Conservation (phyloP, 2,329 filamentous ascomycete genomes). For the Pseudopyricularia javanii region DNA sequence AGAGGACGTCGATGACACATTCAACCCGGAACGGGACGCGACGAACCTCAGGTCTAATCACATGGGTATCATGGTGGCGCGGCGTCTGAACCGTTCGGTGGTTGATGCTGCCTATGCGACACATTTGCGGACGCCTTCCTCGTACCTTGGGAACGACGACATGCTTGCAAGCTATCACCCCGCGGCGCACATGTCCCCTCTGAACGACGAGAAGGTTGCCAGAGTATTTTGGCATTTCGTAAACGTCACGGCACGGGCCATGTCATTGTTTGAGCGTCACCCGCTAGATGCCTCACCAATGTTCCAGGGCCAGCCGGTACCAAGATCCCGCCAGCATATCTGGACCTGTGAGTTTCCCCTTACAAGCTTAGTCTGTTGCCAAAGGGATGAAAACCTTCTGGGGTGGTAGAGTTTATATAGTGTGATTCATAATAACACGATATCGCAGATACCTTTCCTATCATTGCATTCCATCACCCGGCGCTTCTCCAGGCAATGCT, state of each 20-base stretch:
- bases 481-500: conserved; percentile 84
- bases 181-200: conserved; percentile 53
- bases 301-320: conserved; percentile 47
- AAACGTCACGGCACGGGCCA: conserved; percentile 70
- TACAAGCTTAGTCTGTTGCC: conserved; percentile 9
- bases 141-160: conserved; percentile 30
- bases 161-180: conserved; percentile 55
- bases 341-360: conserved; percentile 42
- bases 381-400: background rate
- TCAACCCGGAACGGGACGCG: conserved; percentile 13
- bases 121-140: conserved; percentile 34
- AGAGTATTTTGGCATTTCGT: conserved; percentile 87
- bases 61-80: conserved; percentile 24
- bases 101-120: conserved; percentile 30
- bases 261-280: conserved; percentile 81
- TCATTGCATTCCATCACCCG: conserved; percentile 74
- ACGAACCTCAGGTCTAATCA: conserved; percentile 22
- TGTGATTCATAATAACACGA: background rate
- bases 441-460: conserved; percentile 59
- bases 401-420: too few species aligned
- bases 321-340: conserved; percentile 50
- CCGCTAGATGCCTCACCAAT: conserved; percentile 59
- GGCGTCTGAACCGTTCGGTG: conserved; percentile 17
- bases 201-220: conserved; percentile 69
- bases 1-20: conserved; percentile 5